Percentiles rank a stretch among this genome's conserved stretches.
Evolutionary conservation across 345 rosid species (phyloP).

Genomic region (Eucalyptus globulus): DNA sequence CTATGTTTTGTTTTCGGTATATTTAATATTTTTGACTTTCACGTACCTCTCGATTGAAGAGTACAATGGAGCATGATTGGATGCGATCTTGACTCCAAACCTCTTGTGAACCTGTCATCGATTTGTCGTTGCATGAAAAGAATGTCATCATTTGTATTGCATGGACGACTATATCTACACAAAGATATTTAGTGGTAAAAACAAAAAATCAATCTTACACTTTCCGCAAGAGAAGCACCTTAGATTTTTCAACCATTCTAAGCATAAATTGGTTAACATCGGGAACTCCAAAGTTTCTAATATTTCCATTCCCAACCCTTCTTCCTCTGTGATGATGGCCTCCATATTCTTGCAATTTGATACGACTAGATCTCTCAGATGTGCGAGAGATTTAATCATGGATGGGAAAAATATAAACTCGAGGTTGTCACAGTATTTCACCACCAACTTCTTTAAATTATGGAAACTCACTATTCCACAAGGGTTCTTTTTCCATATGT

Average conservation of each 20-base stretch:
- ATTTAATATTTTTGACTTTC: too few relatives aligned
- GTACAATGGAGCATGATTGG: rapidly evolving
- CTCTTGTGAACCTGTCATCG: rapidly evolving
- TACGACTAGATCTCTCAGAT: rapidly evolving
- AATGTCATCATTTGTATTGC: rapidly evolving
- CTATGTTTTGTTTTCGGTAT: rapidly evolving
- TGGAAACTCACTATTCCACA: too few relatives aligned
- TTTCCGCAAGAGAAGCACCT: rapidly evolving
- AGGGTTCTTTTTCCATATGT: too few relatives aligned
- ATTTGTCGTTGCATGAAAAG: too few relatives aligned
- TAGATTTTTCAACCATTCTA: rapidly evolving
- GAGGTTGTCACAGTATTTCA: rapidly evolving
- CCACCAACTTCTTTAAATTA: too few relatives aligned
- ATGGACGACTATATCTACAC: rapidly evolving
- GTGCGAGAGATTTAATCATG: too few relatives aligned
- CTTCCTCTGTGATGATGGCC: rapidly evolving
- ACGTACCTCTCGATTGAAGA: too few relatives aligned
- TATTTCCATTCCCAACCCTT: too few relatives aligned
- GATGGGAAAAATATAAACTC: too few relatives aligned
- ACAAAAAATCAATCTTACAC: too few relatives aligned
- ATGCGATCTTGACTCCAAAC: rapidly evolving
- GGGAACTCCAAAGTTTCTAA: too few relatives aligned
- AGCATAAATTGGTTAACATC: rapidly evolving
- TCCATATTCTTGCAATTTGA: too few relatives aligned
- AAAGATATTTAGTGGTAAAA: rapidly evolving